phyloP scores from a whole-genome alignment of 768 basidiomycete genomes.

The Russula emetica region DNA sequence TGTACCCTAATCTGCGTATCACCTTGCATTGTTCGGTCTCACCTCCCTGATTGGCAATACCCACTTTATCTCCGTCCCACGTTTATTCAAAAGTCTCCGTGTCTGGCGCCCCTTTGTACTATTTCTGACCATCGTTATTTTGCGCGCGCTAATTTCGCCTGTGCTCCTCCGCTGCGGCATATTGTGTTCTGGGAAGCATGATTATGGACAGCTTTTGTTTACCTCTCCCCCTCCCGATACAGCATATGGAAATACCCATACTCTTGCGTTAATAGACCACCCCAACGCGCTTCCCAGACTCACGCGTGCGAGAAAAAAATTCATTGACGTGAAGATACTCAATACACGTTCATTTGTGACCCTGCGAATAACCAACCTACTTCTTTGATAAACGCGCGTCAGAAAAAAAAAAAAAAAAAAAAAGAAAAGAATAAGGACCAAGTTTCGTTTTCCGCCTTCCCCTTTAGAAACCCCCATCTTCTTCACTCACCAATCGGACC shows the following conservation, averaged over 20 bases:
- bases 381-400: constrained; percentile 19
- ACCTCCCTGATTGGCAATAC: constrained; percentile 25
- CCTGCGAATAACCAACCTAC: background rate
- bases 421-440: background rate
- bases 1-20: constrained; percentile 26
- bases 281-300: constrained; percentile 18
- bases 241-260: constrained; percentile 27
- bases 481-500: background rate
- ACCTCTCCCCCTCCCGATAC: constrained; percentile 10
- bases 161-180: constrained; percentile 18
- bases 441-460: constrained; percentile 1
- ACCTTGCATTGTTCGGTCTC: constrained; percentile 20
- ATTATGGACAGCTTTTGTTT: constrained; percentile 26
- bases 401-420: background rate
- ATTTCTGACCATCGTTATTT: constrained; percentile 24
- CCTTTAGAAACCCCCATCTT: background rate
- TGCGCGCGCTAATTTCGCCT: constrained; percentile 21
- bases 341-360: constrained; percentile 5
- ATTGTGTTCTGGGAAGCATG: constrained; percentile 28
- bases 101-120: constrained; percentile 24
- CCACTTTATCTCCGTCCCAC: constrained; percentile 22
- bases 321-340: constrained; percentile 2
- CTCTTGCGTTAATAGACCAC: constrained; percentile 20
- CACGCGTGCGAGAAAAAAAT: constrained; percentile 12
- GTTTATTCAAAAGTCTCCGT: constrained; percentile 25